A percentile compares a stretch with the other conserved stretches of the same genome.
Conservation (phyloP, 306 rosid genomes). For the Cucurbita ficifolia region DNA sequence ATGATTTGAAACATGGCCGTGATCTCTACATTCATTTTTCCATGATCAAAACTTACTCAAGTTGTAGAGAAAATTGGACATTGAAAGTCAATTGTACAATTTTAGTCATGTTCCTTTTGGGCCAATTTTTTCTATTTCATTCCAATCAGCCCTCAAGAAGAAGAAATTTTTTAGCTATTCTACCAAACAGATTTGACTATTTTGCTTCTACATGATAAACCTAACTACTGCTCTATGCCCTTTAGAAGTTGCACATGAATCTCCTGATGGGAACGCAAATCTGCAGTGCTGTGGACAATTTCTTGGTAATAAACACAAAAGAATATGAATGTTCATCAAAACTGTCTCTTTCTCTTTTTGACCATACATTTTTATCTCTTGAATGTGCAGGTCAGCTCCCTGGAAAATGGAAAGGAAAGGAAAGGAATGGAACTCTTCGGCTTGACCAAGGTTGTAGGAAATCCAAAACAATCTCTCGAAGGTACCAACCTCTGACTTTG, state of each 20-base stretch:
- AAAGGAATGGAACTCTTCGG: background rate
- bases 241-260: background rate
- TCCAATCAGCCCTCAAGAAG: background rate
- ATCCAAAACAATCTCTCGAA: background rate
- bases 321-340: background rate
- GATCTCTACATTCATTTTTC: background rate
- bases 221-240: background rate
- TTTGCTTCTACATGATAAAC: background rate
- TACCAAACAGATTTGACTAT: background rate
- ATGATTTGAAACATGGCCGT: background rate
- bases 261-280: background rate
- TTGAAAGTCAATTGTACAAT: background rate
- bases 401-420: background rate
- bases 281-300: background rate
- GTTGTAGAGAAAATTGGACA: background rate
- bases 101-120: background rate
- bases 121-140: background rate
- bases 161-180: background rate
- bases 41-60: background rate
- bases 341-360: background rate
- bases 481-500: background rate
- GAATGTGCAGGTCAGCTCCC: conserved; percentile 1
- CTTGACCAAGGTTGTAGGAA: background rate
- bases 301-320: background rate
- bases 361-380: background rate